Evolutionary conservation across 2,329 filamentous ascomycete genomes (phyloP), one percentile per base, ranked within the genome.

Genomic region (Phialemoniopsis sp.): DNA sequence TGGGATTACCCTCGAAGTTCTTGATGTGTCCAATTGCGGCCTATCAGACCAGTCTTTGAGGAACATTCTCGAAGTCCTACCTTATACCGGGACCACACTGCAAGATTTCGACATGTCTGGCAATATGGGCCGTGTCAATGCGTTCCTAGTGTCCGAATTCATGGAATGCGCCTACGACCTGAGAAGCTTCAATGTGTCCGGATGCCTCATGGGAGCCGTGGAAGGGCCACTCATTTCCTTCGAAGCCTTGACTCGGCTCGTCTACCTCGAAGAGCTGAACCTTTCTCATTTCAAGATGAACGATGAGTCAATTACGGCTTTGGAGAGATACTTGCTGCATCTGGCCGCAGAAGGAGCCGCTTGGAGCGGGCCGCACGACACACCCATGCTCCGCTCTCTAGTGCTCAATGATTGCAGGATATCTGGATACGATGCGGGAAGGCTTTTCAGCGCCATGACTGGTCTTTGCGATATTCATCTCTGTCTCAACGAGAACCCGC

Each of bases 281-380:
- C 55, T 80, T 19, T 78, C 76, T 3, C 67, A 70, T 5, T 77
- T 73, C 54, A 68, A 69, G 59, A 70, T 76, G 54, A 46, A 63
- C 48, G 16, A 36, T 31, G 13, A 13, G 13, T n/a, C 13, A 37
- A 13, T 21, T 46, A 32, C 39, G 21, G 3, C 31, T 29, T 38
- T 32, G 15, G 4, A 70, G 32, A 58, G 58, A 8, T 79, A 73
- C 42, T 43, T 79, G 12, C 29, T 41, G 9, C 44, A 44, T 8
- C 29, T 48, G 3, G 40, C 47, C 3, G 21, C 21, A 26, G 21
- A 26, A 41, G 50, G 15, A 43, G 39, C 32, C 36, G 37, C 15
- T 29, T 29, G 10, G 32, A 41, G 12, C 41, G 57, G 60, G 32
- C 60, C 5, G 59, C 59, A 28, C 10, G 21, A 26, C 10, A 26